Conservation (phyloP, 352 stramenopile species). For the Pythium vanterpoolii region DNA sequence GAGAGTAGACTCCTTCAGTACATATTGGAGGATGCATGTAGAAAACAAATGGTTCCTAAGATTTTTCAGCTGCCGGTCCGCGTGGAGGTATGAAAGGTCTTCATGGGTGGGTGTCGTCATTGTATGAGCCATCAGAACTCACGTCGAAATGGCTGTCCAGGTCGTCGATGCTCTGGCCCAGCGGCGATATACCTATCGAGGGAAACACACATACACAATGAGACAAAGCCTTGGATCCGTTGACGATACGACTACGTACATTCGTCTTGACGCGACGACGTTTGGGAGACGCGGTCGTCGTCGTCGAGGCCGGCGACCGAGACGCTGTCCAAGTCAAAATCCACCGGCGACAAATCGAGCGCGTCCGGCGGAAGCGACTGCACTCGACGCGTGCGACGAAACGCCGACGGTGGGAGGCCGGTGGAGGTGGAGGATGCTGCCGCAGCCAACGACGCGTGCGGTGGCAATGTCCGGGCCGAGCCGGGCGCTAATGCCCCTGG, state of each 20-base stretch:
- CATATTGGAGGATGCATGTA: not conserved
- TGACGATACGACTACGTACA: constrained; percentile 38
- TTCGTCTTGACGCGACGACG: constrained; percentile 66
- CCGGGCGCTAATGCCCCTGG: not conserved
- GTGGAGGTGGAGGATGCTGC: no score
- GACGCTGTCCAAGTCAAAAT: constrained; percentile 86
- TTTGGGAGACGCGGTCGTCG: constrained; percentile 64
- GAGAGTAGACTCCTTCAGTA: not conserved
- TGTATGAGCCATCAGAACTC: constrained; percentile 67
- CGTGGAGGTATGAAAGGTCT: not conserved
- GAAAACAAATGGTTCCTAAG: not conserved
- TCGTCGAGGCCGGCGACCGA: constrained; percentile 49
- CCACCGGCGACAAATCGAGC: constrained; percentile 45
- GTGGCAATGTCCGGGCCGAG: constrained; percentile 12
- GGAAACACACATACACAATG: not conserved
- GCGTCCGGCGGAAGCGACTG: constrained; percentile 58
- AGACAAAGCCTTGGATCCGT: not conserved
- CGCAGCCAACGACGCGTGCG: constrained; percentile 1
- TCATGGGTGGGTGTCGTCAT: constrained; percentile 2
- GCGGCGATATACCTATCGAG: constrained; percentile 59
- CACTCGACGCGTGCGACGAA: constrained; percentile 39
- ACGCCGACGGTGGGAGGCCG: constrained; percentile 14
- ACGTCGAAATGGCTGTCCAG: constrained; percentile 81
- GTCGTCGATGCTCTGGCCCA: constrained; percentile 74
- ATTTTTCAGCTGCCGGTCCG: not conserved